Percentiles rank a stretch among this genome's conserved stretches.
These are phyloP conservation scores for Euclidium syriacum DNA, from an alignment of 345 rosid species.

Conservation along the genomic window DNA sequence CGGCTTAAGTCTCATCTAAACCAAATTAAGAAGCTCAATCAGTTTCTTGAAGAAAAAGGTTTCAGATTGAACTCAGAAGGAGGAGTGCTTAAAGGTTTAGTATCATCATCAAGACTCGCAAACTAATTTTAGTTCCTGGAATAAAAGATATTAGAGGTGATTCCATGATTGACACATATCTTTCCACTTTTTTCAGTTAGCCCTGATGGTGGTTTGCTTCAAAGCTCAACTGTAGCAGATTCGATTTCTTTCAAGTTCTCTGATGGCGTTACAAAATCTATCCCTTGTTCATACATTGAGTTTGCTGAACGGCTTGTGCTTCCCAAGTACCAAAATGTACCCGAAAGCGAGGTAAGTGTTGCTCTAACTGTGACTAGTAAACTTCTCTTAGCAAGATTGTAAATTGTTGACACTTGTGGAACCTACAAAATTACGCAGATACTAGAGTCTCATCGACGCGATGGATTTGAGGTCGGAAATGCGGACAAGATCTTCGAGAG, in stretches of 20 bases:
- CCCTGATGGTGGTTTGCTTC: slow-evolving; percentile 86
- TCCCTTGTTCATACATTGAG: slow-evolving; percentile 94
- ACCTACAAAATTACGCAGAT: slow-evolving; percentile 41
- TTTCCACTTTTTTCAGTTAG: slow-evolving; percentile 51
- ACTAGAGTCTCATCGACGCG: slow-evolving; percentile 64
- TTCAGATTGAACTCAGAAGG: slow-evolving; percentile 85
- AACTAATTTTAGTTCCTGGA: background rate
- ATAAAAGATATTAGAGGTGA: background rate
- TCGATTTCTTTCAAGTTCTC: slow-evolving; percentile 54
- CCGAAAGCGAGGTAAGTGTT: slow-evolving; percentile 48
- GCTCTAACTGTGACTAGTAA: background rate
- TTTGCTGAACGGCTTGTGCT: slow-evolving; percentile 93
- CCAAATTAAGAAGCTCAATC: slow-evolving; percentile 53
- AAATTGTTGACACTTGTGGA: background rate
- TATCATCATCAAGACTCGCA: background rate
- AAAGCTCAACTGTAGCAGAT: slow-evolving; percentile 95
- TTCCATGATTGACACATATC: background rate
- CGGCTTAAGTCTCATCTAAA: slow-evolving; percentile 64
- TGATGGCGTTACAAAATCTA: slow-evolving; percentile 56
- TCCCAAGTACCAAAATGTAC: slow-evolving; percentile 53
- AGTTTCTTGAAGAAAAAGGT: slow-evolving; percentile 62
- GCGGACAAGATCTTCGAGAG: slow-evolving; percentile 96
- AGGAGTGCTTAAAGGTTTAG: slow-evolving; percentile 78
- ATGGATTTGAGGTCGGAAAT: slow-evolving; percentile 92
- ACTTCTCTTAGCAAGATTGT: background rate